Evolutionary conservation across 202 grass and related monocot genomes (phyloP).

Genomic region (Zizania palustris): DNA sequence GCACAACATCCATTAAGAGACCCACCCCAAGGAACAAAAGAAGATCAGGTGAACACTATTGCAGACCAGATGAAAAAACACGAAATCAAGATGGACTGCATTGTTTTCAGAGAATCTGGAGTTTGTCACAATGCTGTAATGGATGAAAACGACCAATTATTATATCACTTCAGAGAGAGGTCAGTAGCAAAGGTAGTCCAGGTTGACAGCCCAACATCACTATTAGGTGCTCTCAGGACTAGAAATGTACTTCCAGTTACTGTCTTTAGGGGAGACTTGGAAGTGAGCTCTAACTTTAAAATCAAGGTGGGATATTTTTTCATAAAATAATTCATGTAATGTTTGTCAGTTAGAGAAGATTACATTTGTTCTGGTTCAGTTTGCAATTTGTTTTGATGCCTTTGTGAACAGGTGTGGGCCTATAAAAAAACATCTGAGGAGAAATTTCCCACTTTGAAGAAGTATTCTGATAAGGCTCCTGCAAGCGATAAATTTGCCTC

Average conservation of each 20-base stretch:
- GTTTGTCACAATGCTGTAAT: constrained; percentile 42
- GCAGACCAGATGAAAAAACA: constrained; percentile 80
- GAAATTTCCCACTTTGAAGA: constrained; percentile 91
- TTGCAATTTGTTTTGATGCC: constrained; percentile 37
- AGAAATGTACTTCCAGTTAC: constrained; percentile 87
- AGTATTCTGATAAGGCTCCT: constrained; percentile 82
- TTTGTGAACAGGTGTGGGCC: constrained; percentile 85
- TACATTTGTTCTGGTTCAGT: constrained; percentile 13
- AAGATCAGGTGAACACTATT: constrained; percentile 84
- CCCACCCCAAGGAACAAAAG: constrained; percentile 83
- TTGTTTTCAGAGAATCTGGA: constrained; percentile 68
- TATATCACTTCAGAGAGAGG: constrained; percentile 72
- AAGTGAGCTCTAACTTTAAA: constrained; percentile 78
- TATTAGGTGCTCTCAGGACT: constrained; percentile 85
- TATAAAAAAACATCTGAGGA: constrained; percentile 98
- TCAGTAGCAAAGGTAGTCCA: constrained; percentile 64
- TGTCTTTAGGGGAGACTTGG: constrained; percentile 90
- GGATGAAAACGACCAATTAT: constrained; percentile 75
- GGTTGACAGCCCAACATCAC: constrained; percentile 72
- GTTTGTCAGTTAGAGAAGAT: constrained; percentile 23
- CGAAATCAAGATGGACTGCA: constrained; percentile 71
- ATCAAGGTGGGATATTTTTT: constrained; percentile 68
- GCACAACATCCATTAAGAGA: constrained; percentile 73
- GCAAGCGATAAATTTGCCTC: constrained; percentile 73
- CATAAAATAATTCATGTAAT: neutral